Evolutionary conservation across 2,329 filamentous ascomycete species (phyloP).

Genomic region (Alternaria viburni): DNA sequence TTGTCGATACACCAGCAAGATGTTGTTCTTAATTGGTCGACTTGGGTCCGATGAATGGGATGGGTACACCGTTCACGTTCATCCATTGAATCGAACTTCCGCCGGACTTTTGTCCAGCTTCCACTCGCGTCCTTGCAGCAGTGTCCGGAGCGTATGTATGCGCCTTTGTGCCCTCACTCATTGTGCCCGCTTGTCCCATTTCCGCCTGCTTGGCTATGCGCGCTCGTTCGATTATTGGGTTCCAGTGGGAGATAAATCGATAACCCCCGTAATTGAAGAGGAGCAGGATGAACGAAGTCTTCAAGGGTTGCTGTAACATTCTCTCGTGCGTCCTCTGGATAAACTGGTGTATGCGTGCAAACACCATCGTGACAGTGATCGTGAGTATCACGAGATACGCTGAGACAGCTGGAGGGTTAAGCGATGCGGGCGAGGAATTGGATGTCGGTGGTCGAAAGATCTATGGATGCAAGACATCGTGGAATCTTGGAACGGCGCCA

Average conservation of each 20-base stretch:
- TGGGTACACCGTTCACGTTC: slow-evolving; percentile 37
- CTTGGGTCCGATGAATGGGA: slow-evolving; percentile 21
- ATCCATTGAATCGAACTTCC: slow-evolving; percentile 30
- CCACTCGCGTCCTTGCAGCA: slow-evolving; percentile 1
- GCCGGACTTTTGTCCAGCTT: slow-evolving; percentile 6
- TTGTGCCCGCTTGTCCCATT: slow-evolving; percentile 26
- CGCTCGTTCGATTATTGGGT: slow-evolving; percentile 22
- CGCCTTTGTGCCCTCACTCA: slow-evolving; percentile 13
- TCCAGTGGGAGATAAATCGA: slow-evolving; percentile 37
- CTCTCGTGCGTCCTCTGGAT: background rate
- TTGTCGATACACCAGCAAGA: background rate
- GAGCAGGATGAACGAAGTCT: slow-evolving; percentile 25
- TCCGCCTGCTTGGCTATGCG: background rate
- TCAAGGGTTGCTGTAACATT: slow-evolving; percentile 13
- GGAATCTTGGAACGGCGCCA: slow-evolving; percentile 18
- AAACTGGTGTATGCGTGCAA: slow-evolving; percentile 18
- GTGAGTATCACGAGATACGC: background rate
- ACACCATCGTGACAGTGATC: slow-evolving; percentile 14
- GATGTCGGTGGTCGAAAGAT: slow-evolving; percentile 4
- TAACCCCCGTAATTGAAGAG: slow-evolving; percentile 33
- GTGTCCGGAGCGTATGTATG: slow-evolving; percentile 6
- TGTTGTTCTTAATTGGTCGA: background rate
- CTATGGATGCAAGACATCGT: background rate
- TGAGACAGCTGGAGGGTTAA: slow-evolving; percentile 1
- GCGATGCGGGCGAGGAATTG: background rate